Base-by-base conservation (phyloP, 805 yeast species). In the Suhomyces sp. region DNA sequence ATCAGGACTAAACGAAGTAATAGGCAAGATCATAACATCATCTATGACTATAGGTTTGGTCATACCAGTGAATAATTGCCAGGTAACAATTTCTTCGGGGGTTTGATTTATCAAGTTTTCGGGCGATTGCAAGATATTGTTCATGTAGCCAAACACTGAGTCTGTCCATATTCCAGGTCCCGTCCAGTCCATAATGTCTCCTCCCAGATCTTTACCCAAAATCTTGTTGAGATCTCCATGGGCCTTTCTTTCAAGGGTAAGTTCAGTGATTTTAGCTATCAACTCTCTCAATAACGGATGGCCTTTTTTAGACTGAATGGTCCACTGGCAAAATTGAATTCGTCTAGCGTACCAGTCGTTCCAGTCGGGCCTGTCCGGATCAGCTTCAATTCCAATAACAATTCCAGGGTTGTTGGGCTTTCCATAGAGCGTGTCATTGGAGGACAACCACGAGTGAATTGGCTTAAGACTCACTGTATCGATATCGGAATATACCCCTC, bases 151-250 rank as follows among this genome's bases (percentile, higher is more conserved):
- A 68, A 94, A 90, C 22, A 94, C 77, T 8, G 82, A 72, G 66
- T 94, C 98, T 0, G 99, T 93, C 84, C 92, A 94, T 22, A 90
- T 83, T 1, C 96, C 98, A 0, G 98, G 97, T 0, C 99, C 99
- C 0, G 98, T 90, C 97, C 97, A 90, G 63, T 87, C 81, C 96
- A 90, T 89, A 50, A 90, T 81, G 64, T 87, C 91, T 19, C 85
- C 85, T 5, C 96, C 96, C 7, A 76, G 71, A 57, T 86, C 86
- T 58, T 82, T 81, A 5, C 88, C 86, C 46, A 77, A 71, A 0
- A 82, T 72, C 48, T 74, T 69, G 0, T 66, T 64, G 51, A 88
- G 72, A 3, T 65, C 64, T 0, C 84, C 84, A n/a, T 70, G 68
- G 15, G 62, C 55, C 56, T 79, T 71, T 54, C 86, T 80, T 31